Evolutionary conservation across 2,329 filamentous ascomycete species (phyloP).

Genomic region (Fusarium staphyleae): DNA sequence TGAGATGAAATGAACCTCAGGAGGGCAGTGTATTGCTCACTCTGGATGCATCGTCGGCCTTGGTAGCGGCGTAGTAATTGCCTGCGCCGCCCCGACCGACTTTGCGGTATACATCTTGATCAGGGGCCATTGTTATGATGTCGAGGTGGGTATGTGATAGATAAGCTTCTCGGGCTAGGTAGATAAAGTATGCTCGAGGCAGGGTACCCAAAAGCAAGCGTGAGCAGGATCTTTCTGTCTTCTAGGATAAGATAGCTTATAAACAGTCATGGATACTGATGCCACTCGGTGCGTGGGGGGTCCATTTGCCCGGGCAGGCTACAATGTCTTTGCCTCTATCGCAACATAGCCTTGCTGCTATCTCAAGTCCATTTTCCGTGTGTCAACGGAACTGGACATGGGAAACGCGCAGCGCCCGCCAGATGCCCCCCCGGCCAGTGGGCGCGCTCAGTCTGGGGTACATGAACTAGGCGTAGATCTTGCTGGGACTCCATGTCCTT

Average conservation of each 20-base stretch:
- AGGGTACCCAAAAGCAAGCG: too few species aligned
- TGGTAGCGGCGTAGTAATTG: conserved; percentile 64
- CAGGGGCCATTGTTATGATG: conserved; percentile 31
- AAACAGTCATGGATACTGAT: conserved; percentile 13
- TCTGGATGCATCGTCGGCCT: conserved; percentile 55
- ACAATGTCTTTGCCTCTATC: conserved; percentile 15
- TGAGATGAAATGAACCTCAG: background rate
- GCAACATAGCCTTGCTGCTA: conserved; percentile 23
- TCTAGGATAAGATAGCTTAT: conserved; percentile 8
- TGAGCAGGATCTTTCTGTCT: conserved; percentile 1
- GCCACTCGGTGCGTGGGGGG: conserved; percentile 29
- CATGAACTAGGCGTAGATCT: conserved; percentile 35
- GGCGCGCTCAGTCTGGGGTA: conserved; percentile 37
- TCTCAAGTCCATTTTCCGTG: conserved; percentile 37
- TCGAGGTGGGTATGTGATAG: background rate
- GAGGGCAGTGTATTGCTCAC: conserved; percentile 20
- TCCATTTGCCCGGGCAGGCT: background rate
- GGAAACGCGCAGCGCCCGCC: conserved; percentile 36
- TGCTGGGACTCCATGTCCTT: conserved; percentile 9
- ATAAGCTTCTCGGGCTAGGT: too few species aligned
- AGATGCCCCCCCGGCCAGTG: conserved; percentile 7
- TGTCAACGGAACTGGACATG: conserved; percentile 41
- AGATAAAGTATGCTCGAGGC: too few species aligned
- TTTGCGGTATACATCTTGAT: conserved; percentile 56
- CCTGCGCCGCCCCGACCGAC: conserved; percentile 70